These are phyloP conservation scores for Melanogaster broomeanus DNA, from an alignment of 768 basidiomycete genomes.

Conservation along the genomic window DNA sequence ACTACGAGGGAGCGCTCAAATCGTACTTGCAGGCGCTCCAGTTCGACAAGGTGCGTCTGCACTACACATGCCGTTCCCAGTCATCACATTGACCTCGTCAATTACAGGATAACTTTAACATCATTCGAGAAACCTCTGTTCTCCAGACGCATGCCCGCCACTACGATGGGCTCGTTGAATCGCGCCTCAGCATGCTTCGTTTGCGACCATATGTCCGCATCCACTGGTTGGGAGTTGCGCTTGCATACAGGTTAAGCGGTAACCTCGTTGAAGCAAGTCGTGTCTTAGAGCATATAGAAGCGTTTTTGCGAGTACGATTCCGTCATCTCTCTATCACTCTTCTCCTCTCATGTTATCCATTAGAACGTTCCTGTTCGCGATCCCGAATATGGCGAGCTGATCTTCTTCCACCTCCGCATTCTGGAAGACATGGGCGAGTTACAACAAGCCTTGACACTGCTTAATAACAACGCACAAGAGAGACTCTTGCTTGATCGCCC, in stretches of 20 bases:
- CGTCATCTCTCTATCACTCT: not conserved
- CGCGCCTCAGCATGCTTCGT: constrained; percentile 76
- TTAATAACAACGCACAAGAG: constrained; percentile 66
- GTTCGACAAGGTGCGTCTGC: constrained; percentile 76
- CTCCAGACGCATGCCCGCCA: constrained; percentile 86
- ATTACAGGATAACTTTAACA: constrained; percentile 87
- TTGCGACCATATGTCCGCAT: constrained; percentile 81
- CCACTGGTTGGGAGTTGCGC: constrained; percentile 88
- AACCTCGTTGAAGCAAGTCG: constrained; percentile 69
- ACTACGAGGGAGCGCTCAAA: constrained; percentile 91
- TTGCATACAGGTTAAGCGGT: constrained; percentile 85
- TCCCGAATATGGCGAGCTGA: constrained; percentile 79
- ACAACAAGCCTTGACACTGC: constrained; percentile 56
- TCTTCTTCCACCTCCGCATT: constrained; percentile 74
- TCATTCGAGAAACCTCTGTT: constrained; percentile 86
- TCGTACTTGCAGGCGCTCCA: constrained; percentile 88
- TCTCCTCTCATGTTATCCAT: constrained; percentile 7
- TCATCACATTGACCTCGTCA: constrained; percentile 1
- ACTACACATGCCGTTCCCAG: not conserved
- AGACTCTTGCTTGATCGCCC: constrained; percentile 71
- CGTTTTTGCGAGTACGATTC: constrained; percentile 61
- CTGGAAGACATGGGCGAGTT: constrained; percentile 73
- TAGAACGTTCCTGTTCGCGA: constrained; percentile 80
- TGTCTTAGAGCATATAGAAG: constrained; percentile 72
- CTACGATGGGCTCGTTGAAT: constrained; percentile 77